Base-by-base conservation (phyloP, 495 filamentous ascomycete species). In the Xylaria scruposa region DNA sequence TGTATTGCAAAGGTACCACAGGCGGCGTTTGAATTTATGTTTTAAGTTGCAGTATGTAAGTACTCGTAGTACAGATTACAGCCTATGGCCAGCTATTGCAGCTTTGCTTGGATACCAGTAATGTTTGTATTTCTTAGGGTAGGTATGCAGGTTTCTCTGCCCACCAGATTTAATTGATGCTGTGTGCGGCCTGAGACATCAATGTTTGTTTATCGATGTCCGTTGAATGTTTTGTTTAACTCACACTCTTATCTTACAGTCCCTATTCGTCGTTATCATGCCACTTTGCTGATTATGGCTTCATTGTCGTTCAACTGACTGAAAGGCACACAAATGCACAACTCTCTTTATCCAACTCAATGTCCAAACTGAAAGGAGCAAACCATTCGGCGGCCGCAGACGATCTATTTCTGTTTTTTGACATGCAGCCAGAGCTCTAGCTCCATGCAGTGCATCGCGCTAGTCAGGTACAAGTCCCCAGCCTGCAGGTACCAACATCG, bases 391-490 rank as follows among this genome's bases (percentile, higher is more conserved):
- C 13, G 19, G 46, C 31, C 42, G 9, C 29, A 29, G 65, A 56
- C 49, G 49, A 67, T 67, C 65, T 66, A 66, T 53, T 66, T 66
- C 63, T 66, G 46, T 21, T 66, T 66, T 38, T 53, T 44, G 65
- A 67, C 12, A 38, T 67, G 65, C 65, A 54, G 64, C 47, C 31
- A 38, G 26, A 40, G 65, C 65, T 44, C 47, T 21, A 67, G 64
- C 64, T 66, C 63, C 7, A 12, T 8, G 44, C 46, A 12, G 21
- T 21, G 36, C 54, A 4, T 8, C 7, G n/a, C 40, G 13, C 56
- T 49, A 53, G 42, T 53, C 68, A 70, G 68, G 68, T 49, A 70
- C 68, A 4, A 26, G 42, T 2, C 17, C 2, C 68, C 58, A 47
- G 46, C 46, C 47, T 49, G 54, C 68, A 70, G 68, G 68, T 70